phyloP scores from a whole-genome alignment of 257 asterid species.

The Osmanthus fragrans region DNA sequence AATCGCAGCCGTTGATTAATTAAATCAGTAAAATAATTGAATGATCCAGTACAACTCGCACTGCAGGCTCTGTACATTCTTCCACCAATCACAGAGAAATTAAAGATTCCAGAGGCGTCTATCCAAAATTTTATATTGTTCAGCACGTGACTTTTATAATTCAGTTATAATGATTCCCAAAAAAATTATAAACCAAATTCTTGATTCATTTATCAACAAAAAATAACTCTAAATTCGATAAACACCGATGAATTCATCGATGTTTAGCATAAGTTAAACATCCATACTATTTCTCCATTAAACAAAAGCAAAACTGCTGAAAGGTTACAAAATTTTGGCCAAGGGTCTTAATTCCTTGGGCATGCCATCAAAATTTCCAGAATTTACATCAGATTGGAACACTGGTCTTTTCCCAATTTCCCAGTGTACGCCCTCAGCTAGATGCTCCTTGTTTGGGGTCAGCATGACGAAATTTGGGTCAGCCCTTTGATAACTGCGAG shows the following conservation, averaged over 20 bases:
- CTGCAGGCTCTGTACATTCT: too few species aligned
- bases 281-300: too few species aligned
- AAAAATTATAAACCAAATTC: not conserved
- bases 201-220: not conserved
- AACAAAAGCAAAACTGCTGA: too few species aligned
- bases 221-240: not conserved
- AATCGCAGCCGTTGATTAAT: not conserved
- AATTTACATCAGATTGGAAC: constrained; percentile 66
- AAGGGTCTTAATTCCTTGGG: constrained; percentile 84
- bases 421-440: constrained; percentile 91
- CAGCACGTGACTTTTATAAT: too few species aligned
- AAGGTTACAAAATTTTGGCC: constrained; percentile 54
- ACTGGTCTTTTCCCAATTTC: constrained; percentile 67
- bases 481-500: constrained; percentile 77
- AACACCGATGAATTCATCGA: too few species aligned
- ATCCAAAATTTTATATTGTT: not conserved
- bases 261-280: too few species aligned
- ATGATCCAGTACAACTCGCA: not conserved
- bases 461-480: constrained; percentile 92
- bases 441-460: constrained; percentile 91
- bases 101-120: not conserved
- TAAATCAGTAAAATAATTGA: not conserved
- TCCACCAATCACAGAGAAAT: too few species aligned
- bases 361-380: constrained; percentile 76
- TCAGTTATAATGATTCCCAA: too few species aligned